Conservation (phyloP, 148 eudicot species). For the Pouteria glomerata region DNA sequence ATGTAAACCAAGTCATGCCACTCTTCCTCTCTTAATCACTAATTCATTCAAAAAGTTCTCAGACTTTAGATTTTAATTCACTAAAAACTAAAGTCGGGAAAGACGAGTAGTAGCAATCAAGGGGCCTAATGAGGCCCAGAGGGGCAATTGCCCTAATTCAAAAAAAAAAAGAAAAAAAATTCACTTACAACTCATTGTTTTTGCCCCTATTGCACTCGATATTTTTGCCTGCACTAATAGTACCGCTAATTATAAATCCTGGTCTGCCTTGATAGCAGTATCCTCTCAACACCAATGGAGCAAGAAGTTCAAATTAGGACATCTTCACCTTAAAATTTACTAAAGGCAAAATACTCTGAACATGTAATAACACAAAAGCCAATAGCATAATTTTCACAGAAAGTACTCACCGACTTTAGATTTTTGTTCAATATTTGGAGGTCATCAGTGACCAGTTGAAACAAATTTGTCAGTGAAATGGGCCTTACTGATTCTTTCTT, state of each 20-base stretch:
- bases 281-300: constrained; percentile 5
- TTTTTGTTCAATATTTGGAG: constrained; percentile 68
- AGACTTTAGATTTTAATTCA: neutral
- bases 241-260: too few relatives aligned
- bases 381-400: neutral
- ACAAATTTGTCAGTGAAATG: constrained; percentile 43
- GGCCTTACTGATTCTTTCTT: constrained; percentile 40
- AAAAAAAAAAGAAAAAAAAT: too few relatives aligned
- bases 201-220: too few relatives aligned
- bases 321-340: neutral
- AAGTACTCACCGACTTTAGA: constrained; percentile 56
- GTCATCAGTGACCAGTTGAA: constrained; percentile 82
- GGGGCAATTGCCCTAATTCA: too few relatives aligned
- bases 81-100: neutral
- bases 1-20: too few relatives aligned
- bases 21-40: neutral
- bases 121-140: too few relatives aligned
- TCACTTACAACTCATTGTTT: too few relatives aligned
- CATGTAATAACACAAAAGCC: neutral
- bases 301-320: neutral
- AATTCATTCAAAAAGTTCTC: too few relatives aligned
- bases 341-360: neutral
- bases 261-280: too few relatives aligned
- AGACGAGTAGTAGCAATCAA: too few relatives aligned
- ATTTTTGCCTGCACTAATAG: too few relatives aligned